Base-by-base conservation (phyloP, 305 asterid genomes). In the Fraxinus velutina region DNA sequence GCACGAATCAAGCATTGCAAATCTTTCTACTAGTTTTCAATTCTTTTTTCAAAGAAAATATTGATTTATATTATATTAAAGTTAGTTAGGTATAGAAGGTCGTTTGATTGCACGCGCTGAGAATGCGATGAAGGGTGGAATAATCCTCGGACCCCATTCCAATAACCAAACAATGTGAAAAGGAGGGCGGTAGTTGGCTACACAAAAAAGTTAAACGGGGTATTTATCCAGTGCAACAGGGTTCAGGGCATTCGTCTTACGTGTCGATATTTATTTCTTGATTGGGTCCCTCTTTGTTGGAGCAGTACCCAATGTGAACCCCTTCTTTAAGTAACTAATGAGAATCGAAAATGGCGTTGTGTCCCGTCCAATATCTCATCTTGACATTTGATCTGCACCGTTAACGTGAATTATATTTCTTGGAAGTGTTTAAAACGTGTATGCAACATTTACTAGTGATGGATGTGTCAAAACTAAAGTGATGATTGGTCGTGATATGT, bases 91-190 rank as follows among this genome's bases (percentile, higher is more conserved):
- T 47, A 13, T 42, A 10, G 19, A 15, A 47, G 17, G 19, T 5
- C 19, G 75, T 36, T 12, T 62, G 62, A 34, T 10, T 50, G 73
- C 81, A 82, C 57, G 83, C 83, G 44, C 78, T 50, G 44, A 13
- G 21, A 81, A 15, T 72, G 86, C 79, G 70, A 80, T 3, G 70
- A 37, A 0, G 68, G 30, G 32, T 7, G 33, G 75, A 73, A 52
- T 13, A 80, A 66, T 29, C 74, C 82, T 62, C 76, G 75, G 15
- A 76, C 75, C 29, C 84, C n/a, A 1, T 27, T 44, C 62, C 79
- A 81, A 84, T 83, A 60, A 79, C 74, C 62, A 50, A 83, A 39
- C 85, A 85, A 86, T 75, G 79, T 80, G 78, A 30, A 84, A 68
- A 50, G 10, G 9, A 5, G 5, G 73, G 78, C 39, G 76, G 81